These are phyloP conservation scores for Gracilaria domingensis DNA, from an alignment of 23 red algal species.

Conservation along the genomic window DNA sequence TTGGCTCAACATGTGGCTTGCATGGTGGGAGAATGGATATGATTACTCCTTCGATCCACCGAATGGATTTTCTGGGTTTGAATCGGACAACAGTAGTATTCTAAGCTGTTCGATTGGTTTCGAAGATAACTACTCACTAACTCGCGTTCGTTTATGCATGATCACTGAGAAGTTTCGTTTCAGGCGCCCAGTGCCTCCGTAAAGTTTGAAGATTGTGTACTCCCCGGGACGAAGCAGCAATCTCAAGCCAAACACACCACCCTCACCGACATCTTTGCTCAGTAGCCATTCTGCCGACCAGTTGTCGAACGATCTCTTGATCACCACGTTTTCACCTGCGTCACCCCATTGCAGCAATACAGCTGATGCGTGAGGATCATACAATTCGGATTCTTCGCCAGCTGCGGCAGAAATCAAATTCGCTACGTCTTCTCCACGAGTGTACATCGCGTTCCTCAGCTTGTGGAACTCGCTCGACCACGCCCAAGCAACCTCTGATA, in stretches of 20 bases:
- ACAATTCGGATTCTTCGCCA: slow-evolving; percentile 56
- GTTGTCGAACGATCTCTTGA: slow-evolving; percentile 99
- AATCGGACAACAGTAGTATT: not conserved
- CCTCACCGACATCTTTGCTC: slow-evolving; percentile 37
- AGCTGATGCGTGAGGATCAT: slow-evolving; percentile 50
- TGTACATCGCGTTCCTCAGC: slow-evolving; percentile 84
- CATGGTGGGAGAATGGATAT: slow-evolving; percentile 1
- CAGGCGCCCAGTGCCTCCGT: not conserved
- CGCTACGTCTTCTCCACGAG: no score
- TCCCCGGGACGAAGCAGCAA: slow-evolving; percentile 83
- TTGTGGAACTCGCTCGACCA: slow-evolving; percentile 97
- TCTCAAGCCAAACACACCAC: slow-evolving; percentile 48
- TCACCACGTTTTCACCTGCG: slow-evolving; percentile 51
- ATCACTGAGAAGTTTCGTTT: not conserved
- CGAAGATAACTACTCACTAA: not conserved
- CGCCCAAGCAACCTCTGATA: slow-evolving; percentile 97
- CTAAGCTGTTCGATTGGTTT: not conserved
- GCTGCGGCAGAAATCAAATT: slow-evolving; percentile 57
- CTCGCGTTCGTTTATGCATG: not conserved
- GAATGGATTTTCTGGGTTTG: not conserved
- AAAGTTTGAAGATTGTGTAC: no score
- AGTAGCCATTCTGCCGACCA: no score
- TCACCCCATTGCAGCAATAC: slow-evolving; percentile 78
- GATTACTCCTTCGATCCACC: not conserved
- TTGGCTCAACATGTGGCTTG: not conserved